phyloP scores from a whole-genome alignment of 352 stramenopile genomes.

The Pythium periplocum region DNA sequence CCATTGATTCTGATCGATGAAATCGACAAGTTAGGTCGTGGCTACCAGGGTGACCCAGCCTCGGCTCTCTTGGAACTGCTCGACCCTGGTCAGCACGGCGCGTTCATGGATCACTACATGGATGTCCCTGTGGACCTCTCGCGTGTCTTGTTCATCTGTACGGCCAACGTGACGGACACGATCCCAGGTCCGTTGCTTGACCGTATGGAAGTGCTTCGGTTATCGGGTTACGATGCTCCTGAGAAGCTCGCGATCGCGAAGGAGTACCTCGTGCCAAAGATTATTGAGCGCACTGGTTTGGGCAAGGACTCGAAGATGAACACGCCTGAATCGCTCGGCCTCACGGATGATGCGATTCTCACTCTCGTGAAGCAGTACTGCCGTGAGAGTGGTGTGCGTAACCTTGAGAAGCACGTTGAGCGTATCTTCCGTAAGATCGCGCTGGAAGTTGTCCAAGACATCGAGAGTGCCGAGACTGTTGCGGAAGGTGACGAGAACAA shows the following conservation, averaged over 20 bases:
- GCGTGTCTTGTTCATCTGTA: slow-evolving; percentile 97
- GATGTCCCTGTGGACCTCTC: slow-evolving; percentile 98
- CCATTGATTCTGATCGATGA: slow-evolving; percentile 98
- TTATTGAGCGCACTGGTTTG: slow-evolving; percentile 89
- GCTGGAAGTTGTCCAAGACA: slow-evolving; percentile 92
- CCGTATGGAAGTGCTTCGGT: slow-evolving; percentile 98
- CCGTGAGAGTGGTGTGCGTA: slow-evolving; percentile 96
- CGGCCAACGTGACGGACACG: slow-evolving; percentile 94
- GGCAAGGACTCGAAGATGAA: slow-evolving; percentile 42
- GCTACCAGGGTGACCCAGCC: slow-evolving; percentile 92
- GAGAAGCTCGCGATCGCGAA: slow-evolving; percentile 98
- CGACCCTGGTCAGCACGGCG: slow-evolving; percentile 96
- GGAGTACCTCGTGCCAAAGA: slow-evolving; percentile 97
- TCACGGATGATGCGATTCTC: slow-evolving; percentile 92
- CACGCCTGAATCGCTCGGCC: slow-evolving; percentile 80
- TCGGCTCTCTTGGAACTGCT: slow-evolving; percentile 96
- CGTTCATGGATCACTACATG: slow-evolving; percentile 98
- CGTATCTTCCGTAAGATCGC: slow-evolving; percentile 98
- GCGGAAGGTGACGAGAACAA: slow-evolving; percentile 38
- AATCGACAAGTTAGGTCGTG: slow-evolving; percentile 87
- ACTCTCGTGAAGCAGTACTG: slow-evolving; percentile 92
- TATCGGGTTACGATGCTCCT: slow-evolving; percentile 94
- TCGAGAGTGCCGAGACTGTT: slow-evolving; percentile 33
- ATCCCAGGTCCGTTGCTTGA: slow-evolving; percentile 98
- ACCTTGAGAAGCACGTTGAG: slow-evolving; percentile 97